A percentile compares a stretch with the other conserved stretches of the same genome.
Evolutionary conservation across 805 yeast genomes (phyloP).

Genomic region (Metschnikowia henanensis): DNA sequence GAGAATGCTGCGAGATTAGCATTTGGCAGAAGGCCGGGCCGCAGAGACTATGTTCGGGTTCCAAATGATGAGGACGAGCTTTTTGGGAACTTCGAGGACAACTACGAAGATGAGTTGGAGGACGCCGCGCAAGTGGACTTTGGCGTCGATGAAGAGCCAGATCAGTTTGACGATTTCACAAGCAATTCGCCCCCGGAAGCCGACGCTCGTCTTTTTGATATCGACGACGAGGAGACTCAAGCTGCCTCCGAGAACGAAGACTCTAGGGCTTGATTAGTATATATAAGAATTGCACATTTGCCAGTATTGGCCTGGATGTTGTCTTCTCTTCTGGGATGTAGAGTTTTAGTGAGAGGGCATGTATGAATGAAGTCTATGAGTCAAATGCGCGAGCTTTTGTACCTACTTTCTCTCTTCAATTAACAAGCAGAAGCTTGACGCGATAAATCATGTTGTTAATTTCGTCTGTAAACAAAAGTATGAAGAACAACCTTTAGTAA

Average conservation of each 20-base stretch:
- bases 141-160: constrained; percentile 23
- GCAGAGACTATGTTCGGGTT: constrained; percentile 41
- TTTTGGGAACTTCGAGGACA: constrained; percentile 42
- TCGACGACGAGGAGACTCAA: constrained; percentile 25
- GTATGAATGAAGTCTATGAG: too few species aligned
- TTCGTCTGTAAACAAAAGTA: too few species aligned
- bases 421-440: too few species aligned
- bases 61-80: constrained; percentile 44
- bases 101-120: constrained; percentile 38
- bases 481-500: too few species aligned
- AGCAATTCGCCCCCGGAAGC: constrained; percentile 13
- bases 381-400: too few species aligned
- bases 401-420: too few species aligned
- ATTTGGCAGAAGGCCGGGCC: constrained; percentile 40
- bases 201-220: constrained; percentile 32
- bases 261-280: not conserved
- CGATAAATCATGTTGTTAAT: too few species aligned
- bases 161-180: constrained; percentile 17
- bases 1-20: constrained; percentile 30
- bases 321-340: too few species aligned
- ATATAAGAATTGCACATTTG: too few species aligned
- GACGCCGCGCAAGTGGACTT: constrained; percentile 29
- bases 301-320: too few species aligned
- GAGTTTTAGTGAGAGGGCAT: too few species aligned
- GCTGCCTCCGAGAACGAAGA: constrained; percentile 4